A percentile compares a stretch with the other conserved stretches of the same genome.
Evolutionary conservation across 129 eudicot species (phyloP).

Genomic region (Pittosporum tobira): DNA sequence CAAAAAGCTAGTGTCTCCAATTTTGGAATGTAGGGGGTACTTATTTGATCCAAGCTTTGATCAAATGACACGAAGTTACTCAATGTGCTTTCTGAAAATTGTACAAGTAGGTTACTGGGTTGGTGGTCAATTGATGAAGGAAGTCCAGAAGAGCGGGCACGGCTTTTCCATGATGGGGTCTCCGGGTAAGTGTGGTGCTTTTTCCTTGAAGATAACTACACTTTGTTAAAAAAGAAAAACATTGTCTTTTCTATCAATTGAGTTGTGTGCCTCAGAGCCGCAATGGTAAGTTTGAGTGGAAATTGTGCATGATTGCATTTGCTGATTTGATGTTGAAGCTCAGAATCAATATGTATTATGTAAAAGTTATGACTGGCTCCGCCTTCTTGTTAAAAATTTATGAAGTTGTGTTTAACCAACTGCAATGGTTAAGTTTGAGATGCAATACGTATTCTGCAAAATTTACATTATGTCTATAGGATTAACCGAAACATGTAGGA

Average conservation of each 20-base stretch:
- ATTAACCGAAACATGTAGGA: background rate
- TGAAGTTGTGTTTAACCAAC: background rate
- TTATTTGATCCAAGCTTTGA: background rate
- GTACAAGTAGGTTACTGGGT: slow-evolving; percentile 66
- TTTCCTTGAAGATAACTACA: background rate
- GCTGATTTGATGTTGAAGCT: no score
- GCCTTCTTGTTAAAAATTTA: no score
- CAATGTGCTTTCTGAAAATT: background rate
- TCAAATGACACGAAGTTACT: background rate
- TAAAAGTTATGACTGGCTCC: no score
- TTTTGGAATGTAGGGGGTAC: no score
- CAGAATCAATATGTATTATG: no score
- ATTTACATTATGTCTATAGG: background rate
- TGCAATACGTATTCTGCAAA: no score
- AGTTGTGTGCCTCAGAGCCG: background rate
- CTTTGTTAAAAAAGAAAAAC: no score
- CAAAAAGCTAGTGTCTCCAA: no score
- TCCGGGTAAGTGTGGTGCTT: slow-evolving; percentile 48
- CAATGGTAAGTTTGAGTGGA: background rate
- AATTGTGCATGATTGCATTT: no score
- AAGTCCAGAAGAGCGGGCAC: slow-evolving; percentile 89
- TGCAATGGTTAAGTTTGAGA: background rate
- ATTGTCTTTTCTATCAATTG: no score
- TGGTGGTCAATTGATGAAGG: slow-evolving; percentile 99
- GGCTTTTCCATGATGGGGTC: slow-evolving; percentile 54